Base-by-base conservation (phyloP, 805 yeast genomes). In the Nakazawaea molendinolei region DNA sequence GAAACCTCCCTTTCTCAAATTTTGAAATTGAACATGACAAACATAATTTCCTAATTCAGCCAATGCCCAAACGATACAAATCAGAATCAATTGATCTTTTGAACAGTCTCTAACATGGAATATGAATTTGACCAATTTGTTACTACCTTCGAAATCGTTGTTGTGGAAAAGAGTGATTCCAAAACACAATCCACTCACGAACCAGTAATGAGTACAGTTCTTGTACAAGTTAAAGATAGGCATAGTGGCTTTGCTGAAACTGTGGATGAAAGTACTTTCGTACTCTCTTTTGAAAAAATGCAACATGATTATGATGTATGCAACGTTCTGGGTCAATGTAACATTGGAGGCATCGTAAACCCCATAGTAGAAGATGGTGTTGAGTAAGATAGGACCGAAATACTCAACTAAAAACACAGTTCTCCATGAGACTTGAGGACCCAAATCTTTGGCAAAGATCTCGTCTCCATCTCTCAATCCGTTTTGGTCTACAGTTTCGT, bases 401-500 rank as follows among this genome's bases (percentile, higher is more conserved):
- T 92, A 92, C 61, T 92, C 98, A 44, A 86, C 63, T 35, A 86
- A 48, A 53, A 79, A 92, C n/a, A 90, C 97, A 3, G 86, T 71
- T 60, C 83, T 74, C 96, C 97, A 92, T 4, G 79, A 78, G 40
- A 92, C 75, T 60, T 92, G 98, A 1, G 89, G 87, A 15, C 98
- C 98, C 43, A 90, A 65, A 53, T 90, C 98, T 56, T 90, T 89
- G 38, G 83, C 83, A 44, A 62, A 73, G 10, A 87, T 63, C 10
- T 60, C 66, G 17, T 65, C 49, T 10, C 48, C 40, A 34, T 57
- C 55, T 31, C 43, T 51, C n/a, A 60, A 51, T 1, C 74, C 73
- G 40, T 69, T 69, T n/a, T 59, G 65, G 22, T 53, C 57, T 27
- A 80, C 59, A 13, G 71, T 55, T 36, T 65, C 63, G 27, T 61